Evolutionary conservation across 805 yeast genomes (phyloP).

Genomic region (Pichia membranifaciens): DNA sequence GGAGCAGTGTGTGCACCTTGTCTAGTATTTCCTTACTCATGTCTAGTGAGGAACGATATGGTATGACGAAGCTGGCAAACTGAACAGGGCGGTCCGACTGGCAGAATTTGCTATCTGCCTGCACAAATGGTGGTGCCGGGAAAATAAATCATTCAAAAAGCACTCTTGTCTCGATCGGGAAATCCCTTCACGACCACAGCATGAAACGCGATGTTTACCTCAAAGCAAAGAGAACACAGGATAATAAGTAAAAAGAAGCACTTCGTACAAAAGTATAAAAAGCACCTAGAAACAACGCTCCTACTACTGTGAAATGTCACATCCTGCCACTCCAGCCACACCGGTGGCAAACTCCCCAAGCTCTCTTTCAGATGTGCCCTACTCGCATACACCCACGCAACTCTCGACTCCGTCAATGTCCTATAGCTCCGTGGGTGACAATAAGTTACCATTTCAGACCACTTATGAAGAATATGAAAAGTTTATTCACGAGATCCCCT

Average conservation of each 20-base stretch:
- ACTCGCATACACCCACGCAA: neutral
- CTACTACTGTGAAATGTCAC: neutral
- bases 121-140: too few species aligned
- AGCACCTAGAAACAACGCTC: too few species aligned
- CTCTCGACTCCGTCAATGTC: neutral
- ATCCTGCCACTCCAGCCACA: neutral
- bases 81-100: too few species aligned
- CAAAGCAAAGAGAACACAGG: neutral
- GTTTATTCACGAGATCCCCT: conserved; percentile 5
- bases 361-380: too few species aligned
- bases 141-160: too few species aligned
- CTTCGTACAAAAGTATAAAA: neutral
- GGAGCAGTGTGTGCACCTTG: conserved; percentile 38
- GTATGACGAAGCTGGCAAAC: too few species aligned
- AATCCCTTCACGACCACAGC: neutral
- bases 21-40: conserved; percentile 51
- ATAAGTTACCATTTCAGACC: conserved; percentile 9
- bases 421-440: neutral
- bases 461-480: conserved; percentile 14
- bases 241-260: neutral
- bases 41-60: too few species aligned
- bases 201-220: conserved; percentile 1
- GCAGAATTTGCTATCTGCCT: too few species aligned
- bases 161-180: neutral
- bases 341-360: neutral